Evolutionary conservation across 441 rosid species (phyloP), one percentile per base, ranked within the genome.

Genomic region (Adansonia gregorii): DNA sequence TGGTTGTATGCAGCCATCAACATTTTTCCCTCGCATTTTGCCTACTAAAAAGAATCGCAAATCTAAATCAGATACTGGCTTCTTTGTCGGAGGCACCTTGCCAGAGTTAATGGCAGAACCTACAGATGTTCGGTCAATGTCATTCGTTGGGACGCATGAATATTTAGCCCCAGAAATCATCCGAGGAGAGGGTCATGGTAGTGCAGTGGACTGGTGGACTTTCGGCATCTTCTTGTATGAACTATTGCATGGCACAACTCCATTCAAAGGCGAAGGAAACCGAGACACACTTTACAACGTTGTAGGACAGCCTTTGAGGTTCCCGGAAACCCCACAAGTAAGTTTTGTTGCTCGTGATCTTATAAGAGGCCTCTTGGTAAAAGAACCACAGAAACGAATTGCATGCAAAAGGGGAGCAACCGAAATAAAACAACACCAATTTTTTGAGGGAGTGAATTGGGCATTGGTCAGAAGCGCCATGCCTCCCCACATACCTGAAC

Each of bases 151-250:
- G 0, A 92, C 98, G 2, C 97, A 94, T 69, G 98, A 94, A 79
- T 94, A 94, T 56, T 79, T 94, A 75, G 97, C 97, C 27, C 97
- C 96, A 0, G 97, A 94, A 78, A 94, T 94, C 68, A 85, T 94
- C 56, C 87, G 95, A 0, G 98, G 98, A 35, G 95, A 94, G 75
- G 98, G 97, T 14, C 98, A 94, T 49, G 97, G 98, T 3, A 93
- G 97, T 75, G 98, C 97, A 11, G 97, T 94, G 2, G 97, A 94
- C 78, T 94, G 98, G 98, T 94, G 97, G 97, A 94, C 97, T 0
- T 88, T 88, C 0, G 97, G 97, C 2, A 93, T 94, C 31, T 94
- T 94, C 83, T 74, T 94, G 8, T 94, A 93, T 69, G 98, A 94
- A 63, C 89, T 93, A 4, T 78, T 94, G 76, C 89, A 89, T 27